Evolutionary conservation across 306 rosid genomes (phyloP).

Genomic region (Prunus dulcis): DNA sequence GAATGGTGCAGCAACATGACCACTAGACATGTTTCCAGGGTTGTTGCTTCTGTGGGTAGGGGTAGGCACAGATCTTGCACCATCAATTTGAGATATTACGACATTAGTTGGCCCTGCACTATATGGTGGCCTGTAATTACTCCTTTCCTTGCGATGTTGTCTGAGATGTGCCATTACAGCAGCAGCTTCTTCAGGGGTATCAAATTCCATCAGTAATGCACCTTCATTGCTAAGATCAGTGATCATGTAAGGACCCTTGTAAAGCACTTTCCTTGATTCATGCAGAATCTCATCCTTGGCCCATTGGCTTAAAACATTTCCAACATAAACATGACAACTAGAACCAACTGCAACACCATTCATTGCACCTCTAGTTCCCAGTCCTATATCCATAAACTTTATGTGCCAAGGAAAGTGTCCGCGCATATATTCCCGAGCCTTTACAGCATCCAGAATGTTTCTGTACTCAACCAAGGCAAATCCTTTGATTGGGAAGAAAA

Average conservation of each 20-base stretch:
- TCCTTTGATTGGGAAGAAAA: conserved; percentile 64
- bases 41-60: conserved; percentile 45
- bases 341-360: conserved; percentile 87
- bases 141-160: conserved; percentile 68
- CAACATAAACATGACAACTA: conserved; percentile 69
- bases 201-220: conserved; percentile 85
- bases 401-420: conserved; percentile 73
- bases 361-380: conserved; percentile 81
- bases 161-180: conserved; percentile 82
- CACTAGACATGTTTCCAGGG: conserved; percentile 38
- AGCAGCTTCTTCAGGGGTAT: conserved; percentile 84
- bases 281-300: conserved; percentile 87
- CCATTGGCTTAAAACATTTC: conserved; percentile 78
- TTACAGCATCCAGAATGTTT: conserved; percentile 72
- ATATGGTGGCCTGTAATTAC: conserved; percentile 46
- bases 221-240: conserved; percentile 79
- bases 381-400: conserved; percentile 83
- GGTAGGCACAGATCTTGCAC: conserved; percentile 48
- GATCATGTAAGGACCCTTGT: conserved; percentile 59
- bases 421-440: conserved; percentile 67
- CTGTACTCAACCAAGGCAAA: conserved; percentile 85
- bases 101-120: conserved; percentile 49
- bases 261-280: conserved; percentile 68
- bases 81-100: conserved; percentile 44
- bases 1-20: conserved; percentile 45